Evolutionary conservation across 176 grass and related monocot genomes (phyloP), one percentile per base, ranked within the genome.

Genomic region (Avena eriantha): DNA sequence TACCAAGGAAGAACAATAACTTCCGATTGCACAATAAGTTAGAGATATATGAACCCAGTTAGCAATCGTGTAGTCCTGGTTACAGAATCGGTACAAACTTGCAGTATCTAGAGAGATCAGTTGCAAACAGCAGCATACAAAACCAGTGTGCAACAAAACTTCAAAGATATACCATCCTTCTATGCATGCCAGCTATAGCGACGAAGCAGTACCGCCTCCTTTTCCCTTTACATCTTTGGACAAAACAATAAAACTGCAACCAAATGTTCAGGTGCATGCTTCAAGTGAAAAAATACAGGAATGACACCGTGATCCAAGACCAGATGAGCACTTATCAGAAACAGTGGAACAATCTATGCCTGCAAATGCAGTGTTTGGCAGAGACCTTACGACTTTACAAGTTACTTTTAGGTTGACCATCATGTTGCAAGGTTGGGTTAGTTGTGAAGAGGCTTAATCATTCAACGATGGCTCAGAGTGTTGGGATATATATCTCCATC

Each of bases 341-440:
- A 50, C 35, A 36, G 4, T 36, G 4, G 35, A 36, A 36, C 35
- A 36, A 36, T 5, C 35, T 36, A 3, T 36, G 35, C 35, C 35
- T 36, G 4, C 35, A 87, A 51, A 69, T 78, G 77, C 86, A 87
- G 50, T 59, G 47, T 41, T 91, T 24, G 41, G 59, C 14, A 86
- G 46, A 76, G 83, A 84, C 76, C 84, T 90, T 85, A 81, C 88
- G 73, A 84, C 76, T 82, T 90, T 85, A 81, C 88, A 77, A 93
- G 80, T 76, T 83, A 93, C 48, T 75, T 98, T 41, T 91, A 98
- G 93, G 95, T 98, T 78, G 2, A 50, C 12, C 48, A 50, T 3
- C 7, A 50, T 50, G 48, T 50, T 50, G 54, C 17, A 56, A 18
- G 18, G 55, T 58, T 58, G 19, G 55, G 19, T n/a, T 58, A 58